Evolutionary conservation across 495 filamentous ascomycete species (phyloP), one percentile per base, ranked within the genome.

Genomic region (Amniculicola lignicola): DNA sequence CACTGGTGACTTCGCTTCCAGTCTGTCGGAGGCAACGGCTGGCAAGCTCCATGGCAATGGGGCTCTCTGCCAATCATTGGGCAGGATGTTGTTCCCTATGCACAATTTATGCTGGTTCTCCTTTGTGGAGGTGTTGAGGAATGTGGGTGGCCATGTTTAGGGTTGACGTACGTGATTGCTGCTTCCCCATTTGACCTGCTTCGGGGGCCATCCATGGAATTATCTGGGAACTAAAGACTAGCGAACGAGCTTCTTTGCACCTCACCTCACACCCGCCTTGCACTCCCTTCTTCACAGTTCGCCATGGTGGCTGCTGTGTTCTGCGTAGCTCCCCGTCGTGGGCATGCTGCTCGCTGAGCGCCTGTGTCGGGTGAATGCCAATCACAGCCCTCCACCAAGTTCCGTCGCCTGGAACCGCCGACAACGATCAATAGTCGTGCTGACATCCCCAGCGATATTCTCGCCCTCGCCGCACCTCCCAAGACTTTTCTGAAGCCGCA

Each of bases 1-100:
- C 45, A 25, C 50, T 55, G 54, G 60, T 45, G 55, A 45, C 49
- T 57, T 56, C 60, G 60, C 25, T 54, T 58, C 60, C 60, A 55
- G 6, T 10, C 42, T 33, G 55, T 59, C 51, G 60, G 60, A n/a
- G 18, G 25, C 1, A 4, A 23, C 52, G 52, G 59, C 59, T 23
- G 31, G 49, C 36, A 38, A 38, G 21, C 47, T n/a, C 14, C 23
- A 25, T 9, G 54, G 3, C 37, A 18, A 44, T 27, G 12, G 24
- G 54, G 31, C 35, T 24, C 5, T 11, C 29, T 54, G 51, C 51
- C 40, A 54, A 54, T 54, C 42, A 56, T 23, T 5, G n/a, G 18
- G 24, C 2, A 22, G 42, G 53, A 56, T 46, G 31, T 33, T 51
- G 6, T 51, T 51, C 47, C 51, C 37, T 48, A 27, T 57, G 46